These are phyloP conservation scores for Ogataea ramenticola DNA, from an alignment of 805 yeast species.

Conservation along the genomic window DNA sequence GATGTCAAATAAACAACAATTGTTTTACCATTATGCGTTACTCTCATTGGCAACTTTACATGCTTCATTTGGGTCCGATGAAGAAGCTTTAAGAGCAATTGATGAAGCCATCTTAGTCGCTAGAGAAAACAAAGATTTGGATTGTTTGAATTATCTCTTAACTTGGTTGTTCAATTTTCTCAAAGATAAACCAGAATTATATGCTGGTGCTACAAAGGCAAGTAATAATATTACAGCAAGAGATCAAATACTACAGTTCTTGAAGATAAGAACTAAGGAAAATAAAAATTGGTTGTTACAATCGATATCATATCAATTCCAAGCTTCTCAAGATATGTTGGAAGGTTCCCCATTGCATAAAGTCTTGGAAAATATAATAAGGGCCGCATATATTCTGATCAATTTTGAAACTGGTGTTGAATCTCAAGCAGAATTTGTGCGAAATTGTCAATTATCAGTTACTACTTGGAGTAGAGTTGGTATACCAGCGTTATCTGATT, in stretches of 20 bases:
- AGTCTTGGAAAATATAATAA: conserved; percentile 49
- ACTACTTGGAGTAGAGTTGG: conserved; percentile 50
- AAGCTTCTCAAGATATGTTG: conserved; percentile 46
- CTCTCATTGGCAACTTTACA: conserved; percentile 67
- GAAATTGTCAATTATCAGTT: conserved; percentile 37
- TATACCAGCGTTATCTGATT: conserved; percentile 34
- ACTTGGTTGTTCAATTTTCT: conserved; percentile 71
- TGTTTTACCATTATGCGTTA: conserved; percentile 70
- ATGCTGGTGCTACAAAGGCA: conserved; percentile 25
- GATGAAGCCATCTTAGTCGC: conserved; percentile 87
- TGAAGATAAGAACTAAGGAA: conserved; percentile 45
- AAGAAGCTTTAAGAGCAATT: conserved; percentile 68
- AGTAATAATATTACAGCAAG: conserved; percentile 34
- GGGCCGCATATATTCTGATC: conserved; percentile 48
- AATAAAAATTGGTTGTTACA: conserved; percentile 38
- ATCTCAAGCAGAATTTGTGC: conserved; percentile 31
- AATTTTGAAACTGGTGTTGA: conserved; percentile 33
- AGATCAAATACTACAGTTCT: conserved; percentile 59
- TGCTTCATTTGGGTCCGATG: conserved; percentile 56
- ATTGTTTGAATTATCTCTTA: conserved; percentile 63
- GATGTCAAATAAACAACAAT: conserved; percentile 57
- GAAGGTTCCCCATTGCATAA: conserved; percentile 40
- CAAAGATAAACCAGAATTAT: conserved; percentile 55
- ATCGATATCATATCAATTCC: conserved; percentile 61
- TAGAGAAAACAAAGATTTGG: conserved; percentile 71